Conservation (phyloP, 1,284 basidiomycete species). For the Malassezia obtusa region DNA sequence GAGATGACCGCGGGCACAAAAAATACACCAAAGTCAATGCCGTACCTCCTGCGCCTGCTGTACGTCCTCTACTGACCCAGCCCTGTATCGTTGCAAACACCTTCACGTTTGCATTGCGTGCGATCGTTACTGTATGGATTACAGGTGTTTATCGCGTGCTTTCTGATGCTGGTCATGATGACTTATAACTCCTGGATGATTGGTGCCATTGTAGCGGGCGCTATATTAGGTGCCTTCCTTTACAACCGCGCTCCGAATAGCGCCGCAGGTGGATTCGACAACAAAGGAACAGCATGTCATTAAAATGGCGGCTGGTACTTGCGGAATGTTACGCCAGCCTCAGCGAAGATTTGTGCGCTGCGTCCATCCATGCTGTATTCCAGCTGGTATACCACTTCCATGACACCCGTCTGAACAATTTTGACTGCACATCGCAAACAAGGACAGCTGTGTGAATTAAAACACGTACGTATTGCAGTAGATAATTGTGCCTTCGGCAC, state of each 20-base stretch:
- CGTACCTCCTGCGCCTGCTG: not conserved
- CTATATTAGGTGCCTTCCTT: constrained; percentile 4
- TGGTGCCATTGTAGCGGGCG: constrained; percentile 24
- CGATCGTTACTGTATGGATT: constrained; percentile 21
- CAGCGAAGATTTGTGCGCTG: constrained; percentile 45
- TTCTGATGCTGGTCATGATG: constrained; percentile 36
- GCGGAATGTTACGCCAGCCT: constrained; percentile 48
- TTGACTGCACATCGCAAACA: constrained; percentile 92
- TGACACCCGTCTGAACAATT: constrained; percentile 88
- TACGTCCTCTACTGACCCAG: not conserved
- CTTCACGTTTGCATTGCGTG: constrained; percentile 4
- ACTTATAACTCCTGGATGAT: constrained; percentile 34
- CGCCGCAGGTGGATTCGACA: not conserved
- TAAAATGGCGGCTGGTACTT: constrained; percentile 20
- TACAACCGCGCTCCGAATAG: not conserved
- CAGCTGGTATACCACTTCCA: constrained; percentile 86
- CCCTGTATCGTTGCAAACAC: constrained; percentile 4
- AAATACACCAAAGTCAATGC: not conserved
- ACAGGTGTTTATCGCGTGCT: constrained; percentile 21
- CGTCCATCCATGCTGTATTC: constrained; percentile 61
- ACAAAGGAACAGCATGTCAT: constrained; percentile 1
- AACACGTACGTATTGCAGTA: constrained; percentile 66
- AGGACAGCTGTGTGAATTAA: constrained; percentile 62
- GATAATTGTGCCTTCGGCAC: constrained; percentile 58
- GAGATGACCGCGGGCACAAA: not conserved